Conservation (phyloP, 805 yeast genomes). For the Scheffersomyces coipomensis region DNA sequence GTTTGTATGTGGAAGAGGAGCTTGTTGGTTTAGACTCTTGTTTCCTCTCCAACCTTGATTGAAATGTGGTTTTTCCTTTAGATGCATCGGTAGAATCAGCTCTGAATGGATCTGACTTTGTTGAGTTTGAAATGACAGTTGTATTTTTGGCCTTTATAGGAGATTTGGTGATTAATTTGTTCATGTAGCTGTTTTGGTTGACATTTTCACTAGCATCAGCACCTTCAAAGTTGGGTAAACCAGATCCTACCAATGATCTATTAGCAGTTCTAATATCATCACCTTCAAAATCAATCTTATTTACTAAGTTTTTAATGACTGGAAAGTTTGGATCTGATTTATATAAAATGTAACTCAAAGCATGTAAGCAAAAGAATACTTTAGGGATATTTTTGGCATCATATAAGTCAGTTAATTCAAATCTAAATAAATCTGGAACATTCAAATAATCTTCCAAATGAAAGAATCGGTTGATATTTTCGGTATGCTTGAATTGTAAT, state of each 20-base stretch:
- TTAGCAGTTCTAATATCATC: slow-evolving; percentile 71
- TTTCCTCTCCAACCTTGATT: neutral
- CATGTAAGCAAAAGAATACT: slow-evolving; percentile 91
- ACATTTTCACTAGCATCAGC: slow-evolving; percentile 29
- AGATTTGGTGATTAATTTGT: slow-evolving; percentile 16
- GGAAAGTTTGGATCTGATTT: slow-evolving; percentile 55
- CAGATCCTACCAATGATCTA: slow-evolving; percentile 62
- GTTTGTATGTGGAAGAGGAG: neutral
- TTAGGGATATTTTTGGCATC: slow-evolving; percentile 91
- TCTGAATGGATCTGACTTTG: slow-evolving; percentile 5
- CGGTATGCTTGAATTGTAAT: slow-evolving; percentile 86
- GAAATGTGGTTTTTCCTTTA: neutral
- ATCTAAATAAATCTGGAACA: slow-evolving; percentile 84
- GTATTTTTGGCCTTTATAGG: neutral
- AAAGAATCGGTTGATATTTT: slow-evolving; percentile 85
- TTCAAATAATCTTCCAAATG: slow-evolving; percentile 63
- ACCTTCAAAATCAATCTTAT: slow-evolving; percentile 58
- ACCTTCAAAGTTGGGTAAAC: slow-evolving; percentile 70
- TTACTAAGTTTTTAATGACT: slow-evolving; percentile 59
- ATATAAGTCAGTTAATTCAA: slow-evolving; percentile 89
- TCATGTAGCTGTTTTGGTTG: slow-evolving; percentile 20
- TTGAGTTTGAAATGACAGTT: neutral
- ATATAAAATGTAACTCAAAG: slow-evolving; percentile 72
- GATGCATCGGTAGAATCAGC: neutral
- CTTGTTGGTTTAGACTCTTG: too few species aligned